Base-by-base conservation (phyloP, 202 grass and related monocot species). In the Carex sylvatica region DNA sequence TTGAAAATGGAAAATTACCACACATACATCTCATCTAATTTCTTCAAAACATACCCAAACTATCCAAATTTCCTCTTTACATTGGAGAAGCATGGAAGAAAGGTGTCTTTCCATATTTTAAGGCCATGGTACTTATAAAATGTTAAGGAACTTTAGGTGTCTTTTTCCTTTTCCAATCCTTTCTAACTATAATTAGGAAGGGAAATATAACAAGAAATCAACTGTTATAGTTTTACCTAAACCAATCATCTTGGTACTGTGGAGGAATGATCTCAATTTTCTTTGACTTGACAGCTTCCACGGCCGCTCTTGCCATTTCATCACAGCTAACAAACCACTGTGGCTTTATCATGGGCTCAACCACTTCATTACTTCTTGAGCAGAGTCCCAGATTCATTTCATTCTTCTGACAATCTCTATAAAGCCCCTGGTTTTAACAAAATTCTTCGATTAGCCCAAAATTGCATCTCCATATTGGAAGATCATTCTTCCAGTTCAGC, bases 311-410 rank as follows among this genome's bases (percentile, higher is more conserved):
- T 76, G 87, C 95, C 95, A 98, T 98, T 23, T 83, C 88, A 72
- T 83, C 80, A 65, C 92, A 98, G 84, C 87, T 89, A 82, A 95
- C 92, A 89, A 95, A 95, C 90, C 95, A 98, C 60, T 98, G 95
- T 38, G 92, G 89, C 62, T 91, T 98, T 80, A 98, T 81, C 90
- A 92, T 93, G 52, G 95, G 92, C 70, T 98, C 92, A 40, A 98
- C 86, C 31, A 98, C 89, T 83, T 95, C 95, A 85, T 88, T 90
- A 87, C 74, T 93, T 87, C 95, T 91, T 63, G 95, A 98, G 90
- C 95, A 98, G 74, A 88, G 58, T 16, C 95, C 95, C 80, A 98
- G 88, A 35, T 65, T 94, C 95, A 98, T 98, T 98, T 95, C 92
- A 20, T 98, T 98, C 83, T 95, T 98, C 82, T 91, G 87, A 67